Base-by-base conservation (phyloP, 2,329 filamentous ascomycete genomes). In the Aspergillus sp. region DNA sequence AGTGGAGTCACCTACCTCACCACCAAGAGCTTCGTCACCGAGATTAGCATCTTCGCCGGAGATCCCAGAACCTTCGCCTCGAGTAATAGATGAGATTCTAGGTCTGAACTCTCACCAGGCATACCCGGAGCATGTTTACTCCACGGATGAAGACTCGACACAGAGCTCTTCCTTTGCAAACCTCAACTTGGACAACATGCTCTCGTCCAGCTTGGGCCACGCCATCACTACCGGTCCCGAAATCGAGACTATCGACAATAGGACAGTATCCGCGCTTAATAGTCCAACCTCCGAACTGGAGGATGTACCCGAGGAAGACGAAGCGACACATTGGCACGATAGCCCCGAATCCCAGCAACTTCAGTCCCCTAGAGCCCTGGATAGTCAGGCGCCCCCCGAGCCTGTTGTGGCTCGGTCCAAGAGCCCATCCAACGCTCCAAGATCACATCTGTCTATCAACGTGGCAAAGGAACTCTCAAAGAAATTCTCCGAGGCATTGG, bases 241-340 rank as follows among this genome's bases (percentile, higher is more conserved):
- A 50, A 76, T 72, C 17, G 79, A 80, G 4, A 70, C 76, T 22
- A 38, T 54, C 4, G 72, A 74, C 30, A 68, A 76, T 6, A 72
- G 76, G 38, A 76, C 77, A 17, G 75, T 79, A 7, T 78, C 79
- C 7, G 76, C 79, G 0, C 77, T 80, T 52, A 79, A 75, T 57
- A 77, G 69, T 56, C 73, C 74, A 43, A 70, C 70, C n/a, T 73
- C 72, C 52, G 77, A 79, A 25, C 68, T 82, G 61, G 76, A 79
- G 52, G 77, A 81, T 61, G 79, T 83, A 5, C 79, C 78, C 1
- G 80, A 82, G 65, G 80, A 82, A 62, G 77, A 79, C 50, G 80
- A 81, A 66, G 68, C 64, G n/a, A 71, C 70, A 7, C 66, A 70
- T 45, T 68, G 69, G 63, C 73, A 74, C 61, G 71, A 75, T 47